phyloP scores from a whole-genome alignment of 768 basidiomycete genomes.

The Lactifluus rugatus region DNA sequence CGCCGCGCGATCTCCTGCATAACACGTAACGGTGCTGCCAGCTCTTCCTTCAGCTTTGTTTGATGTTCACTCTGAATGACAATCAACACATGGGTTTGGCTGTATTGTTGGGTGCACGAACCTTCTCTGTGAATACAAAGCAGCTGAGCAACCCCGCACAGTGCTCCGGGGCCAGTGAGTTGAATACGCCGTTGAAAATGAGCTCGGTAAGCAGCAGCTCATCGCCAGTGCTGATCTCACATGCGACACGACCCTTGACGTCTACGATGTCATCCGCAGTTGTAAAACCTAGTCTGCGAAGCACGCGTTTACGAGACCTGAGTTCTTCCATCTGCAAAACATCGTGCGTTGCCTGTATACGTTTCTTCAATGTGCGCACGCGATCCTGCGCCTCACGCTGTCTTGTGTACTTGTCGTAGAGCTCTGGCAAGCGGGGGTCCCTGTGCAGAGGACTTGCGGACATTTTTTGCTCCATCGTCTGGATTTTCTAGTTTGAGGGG shows the following conservation, averaged over 20 bases:
- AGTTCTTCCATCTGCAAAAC: conserved; percentile 94
- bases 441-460: conserved; percentile 68
- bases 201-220: conserved; percentile 93
- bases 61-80: conserved; percentile 64
- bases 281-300: conserved; percentile 87
- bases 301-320: conserved; percentile 87
- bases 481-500: conserved; percentile 62
- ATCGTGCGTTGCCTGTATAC: conserved; percentile 83
- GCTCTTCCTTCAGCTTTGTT: conserved; percentile 84
- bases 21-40: conserved; percentile 82
- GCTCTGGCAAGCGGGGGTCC: conserved; percentile 64
- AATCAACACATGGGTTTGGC: background rate
- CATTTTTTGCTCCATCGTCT: conserved; percentile 80
- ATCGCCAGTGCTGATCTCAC: conserved; percentile 96
- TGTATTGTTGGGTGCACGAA: conserved; percentile 23
- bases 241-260: conserved; percentile 95
- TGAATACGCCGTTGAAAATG: conserved; percentile 96
- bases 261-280: conserved; percentile 87
- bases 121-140: conserved; percentile 97
- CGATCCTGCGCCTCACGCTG: conserved; percentile 64
- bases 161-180: conserved; percentile 79
- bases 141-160: conserved; percentile 92
- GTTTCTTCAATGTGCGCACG: conserved; percentile 72
- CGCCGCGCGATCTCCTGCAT: conserved; percentile 94
- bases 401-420: conserved; percentile 70